Conservation (phyloP, 2,329 filamentous ascomycete genomes). For the Colletotrichum theobromicola region DNA sequence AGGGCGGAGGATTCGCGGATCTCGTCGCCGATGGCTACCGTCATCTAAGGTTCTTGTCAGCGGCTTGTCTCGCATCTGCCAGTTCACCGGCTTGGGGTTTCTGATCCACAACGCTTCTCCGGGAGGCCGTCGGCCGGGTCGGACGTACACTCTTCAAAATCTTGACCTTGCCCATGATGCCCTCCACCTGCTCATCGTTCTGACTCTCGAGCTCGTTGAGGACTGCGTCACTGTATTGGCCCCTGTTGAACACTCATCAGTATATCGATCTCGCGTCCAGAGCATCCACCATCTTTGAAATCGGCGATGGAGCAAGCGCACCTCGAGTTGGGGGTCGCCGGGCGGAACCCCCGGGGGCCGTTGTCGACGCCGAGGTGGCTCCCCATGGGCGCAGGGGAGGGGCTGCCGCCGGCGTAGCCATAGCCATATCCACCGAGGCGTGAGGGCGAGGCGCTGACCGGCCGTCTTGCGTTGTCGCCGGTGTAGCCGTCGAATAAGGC, state of each 20-base stretch:
- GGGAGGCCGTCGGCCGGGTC: background rate
- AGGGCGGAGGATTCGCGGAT: constrained; percentile 89
- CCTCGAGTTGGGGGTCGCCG: constrained; percentile 76
- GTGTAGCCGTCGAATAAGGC: constrained; percentile 80
- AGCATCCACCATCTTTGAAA: background rate
- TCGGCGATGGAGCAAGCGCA: constrained; percentile 31
- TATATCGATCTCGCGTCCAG: background rate
- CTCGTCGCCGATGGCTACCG: constrained; percentile 90
- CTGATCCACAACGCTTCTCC: background rate
- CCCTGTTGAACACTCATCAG: constrained; percentile 51
- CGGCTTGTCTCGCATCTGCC: background rate
- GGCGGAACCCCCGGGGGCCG: constrained; percentile 53
- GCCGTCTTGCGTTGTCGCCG: constrained; percentile 45
- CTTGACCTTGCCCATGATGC: constrained; percentile 89
- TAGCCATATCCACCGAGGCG: constrained; percentile 59
- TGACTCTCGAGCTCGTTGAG: constrained; percentile 94
- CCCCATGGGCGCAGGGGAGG: constrained; percentile 14
- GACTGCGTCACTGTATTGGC: constrained; percentile 91
- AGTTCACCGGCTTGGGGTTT: background rate
- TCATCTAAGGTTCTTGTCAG: constrained; percentile 67
- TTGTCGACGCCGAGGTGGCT: constrained; percentile 34
- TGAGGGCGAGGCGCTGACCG: constrained; percentile 51
- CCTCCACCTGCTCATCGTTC: constrained; percentile 88
- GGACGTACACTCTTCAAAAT: constrained; percentile 83
- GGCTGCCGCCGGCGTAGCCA: constrained; percentile 30